Evolutionary conservation across 306 rosid genomes (phyloP), one percentile per base, ranked within the genome.

Genomic region (Cajanus cajan): DNA sequence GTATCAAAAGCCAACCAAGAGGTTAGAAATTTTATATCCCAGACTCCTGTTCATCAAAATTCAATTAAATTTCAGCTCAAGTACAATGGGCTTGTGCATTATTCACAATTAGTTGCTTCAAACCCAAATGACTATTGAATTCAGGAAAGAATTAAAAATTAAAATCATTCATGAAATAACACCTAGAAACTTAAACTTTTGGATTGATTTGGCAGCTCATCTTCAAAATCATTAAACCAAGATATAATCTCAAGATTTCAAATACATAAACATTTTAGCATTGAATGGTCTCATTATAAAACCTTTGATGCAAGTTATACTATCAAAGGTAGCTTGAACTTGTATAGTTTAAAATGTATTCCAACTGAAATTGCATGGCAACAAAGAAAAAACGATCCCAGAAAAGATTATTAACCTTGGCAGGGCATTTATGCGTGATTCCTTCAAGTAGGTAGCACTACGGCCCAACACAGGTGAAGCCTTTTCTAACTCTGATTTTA

Each of bases 401-500:
- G 11, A 0, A 77, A 63, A 41, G 8, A 34, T 75, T 54, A 37
- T 22, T 78, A 84, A 96, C 99, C 88, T 90, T 80, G 99, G 98
- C 64, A 96, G 83, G 85, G 98, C 92, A 91, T 90, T 89, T 64
- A 96, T 96, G 66, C 89, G 90, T 66, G 99, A 93, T 79, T 96
- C 99, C 87, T 91, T 96, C 87, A 89, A 21, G 81, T 87, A 91
- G 22, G 83, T 78, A 68, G 99, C 97, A 90, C 96, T 96, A 67
- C 93, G 92, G 71, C 99, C 99, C 90, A 96, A 85, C 43, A 85
- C 86, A 74, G 96, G 90, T 43, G 98, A 96, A 64, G 88, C 94
- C 82, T 96, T 96, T 76, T 96, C 99, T 87, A 96, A 84, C 81
- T 96, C 99, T 36, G 99, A 96, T 87, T 93, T 96, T 77, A 96